A percentile compares a stretch with the other conserved stretches of the same genome.
These are phyloP conservation scores for Penicillium fimorum DNA, from an alignment of 495 filamentous ascomycete species.

Conservation along the genomic window DNA sequence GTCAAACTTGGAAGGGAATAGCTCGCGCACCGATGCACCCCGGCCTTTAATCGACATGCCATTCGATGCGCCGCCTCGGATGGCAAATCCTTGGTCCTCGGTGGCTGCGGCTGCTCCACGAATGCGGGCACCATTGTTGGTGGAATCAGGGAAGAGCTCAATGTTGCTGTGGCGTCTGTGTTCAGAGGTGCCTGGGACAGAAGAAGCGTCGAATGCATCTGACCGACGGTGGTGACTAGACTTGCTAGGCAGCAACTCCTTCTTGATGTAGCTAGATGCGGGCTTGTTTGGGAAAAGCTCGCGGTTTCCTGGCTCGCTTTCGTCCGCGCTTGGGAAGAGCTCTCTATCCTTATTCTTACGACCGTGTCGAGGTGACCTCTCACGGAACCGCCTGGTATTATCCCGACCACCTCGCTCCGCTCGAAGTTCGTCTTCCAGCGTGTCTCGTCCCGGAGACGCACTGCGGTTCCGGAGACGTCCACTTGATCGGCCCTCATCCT, in stretches of 20 bases:
- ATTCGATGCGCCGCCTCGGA: constrained; percentile 62
- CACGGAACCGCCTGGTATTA: constrained; percentile 41
- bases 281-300: constrained; percentile 53
- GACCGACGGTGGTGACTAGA: constrained; percentile 62
- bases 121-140: constrained; percentile 53
- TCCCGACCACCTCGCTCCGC: constrained; percentile 42
- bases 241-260: constrained; percentile 70
- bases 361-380: constrained; percentile 37
- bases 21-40: constrained; percentile 58
- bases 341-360: constrained; percentile 44
- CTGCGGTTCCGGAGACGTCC: constrained; percentile 60
- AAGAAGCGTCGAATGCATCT: constrained; percentile 59
- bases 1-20: constrained; percentile 66
- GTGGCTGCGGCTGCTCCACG: constrained; percentile 52
- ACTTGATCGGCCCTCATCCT: constrained; percentile 28
- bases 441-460: constrained; percentile 68
- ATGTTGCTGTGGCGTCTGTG: constrained; percentile 34
- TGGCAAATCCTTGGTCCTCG: constrained; percentile 58
- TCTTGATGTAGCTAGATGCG: constrained; percentile 47
- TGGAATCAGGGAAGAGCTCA: constrained; percentile 41
- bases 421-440: constrained; percentile 52
- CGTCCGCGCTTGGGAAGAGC: constrained; percentile 38
- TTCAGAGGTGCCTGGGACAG: not conserved
- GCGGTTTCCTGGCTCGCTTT: constrained; percentile 28
- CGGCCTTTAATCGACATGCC: constrained; percentile 48